Conservation (phyloP, 306 rosid genomes). For the Pyrus bretschneideri region DNA sequence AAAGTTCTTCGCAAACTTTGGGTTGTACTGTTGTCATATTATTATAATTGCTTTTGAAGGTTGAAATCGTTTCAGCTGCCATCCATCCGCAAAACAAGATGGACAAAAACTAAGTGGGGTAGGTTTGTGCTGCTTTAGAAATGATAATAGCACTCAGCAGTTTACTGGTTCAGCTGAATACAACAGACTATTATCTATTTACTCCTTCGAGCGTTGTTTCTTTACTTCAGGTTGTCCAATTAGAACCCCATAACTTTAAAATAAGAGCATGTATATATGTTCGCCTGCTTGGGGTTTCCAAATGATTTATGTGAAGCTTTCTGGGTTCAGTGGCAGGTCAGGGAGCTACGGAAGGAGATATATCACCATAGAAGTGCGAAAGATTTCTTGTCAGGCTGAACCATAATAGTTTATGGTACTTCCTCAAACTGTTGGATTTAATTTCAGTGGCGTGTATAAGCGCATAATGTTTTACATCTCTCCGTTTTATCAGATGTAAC, state of each 20-base stretch:
- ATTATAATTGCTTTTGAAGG: background rate
- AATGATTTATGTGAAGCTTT: conserved; percentile 35
- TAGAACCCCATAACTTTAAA: conserved; percentile 11
- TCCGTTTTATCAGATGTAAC: conserved; percentile 12
- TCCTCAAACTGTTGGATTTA: conserved; percentile 29
- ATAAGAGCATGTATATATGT: conserved; percentile 16
- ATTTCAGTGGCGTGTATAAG: conserved; percentile 18
- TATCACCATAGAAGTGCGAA: conserved; percentile 35
- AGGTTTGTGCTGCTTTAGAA: background rate
- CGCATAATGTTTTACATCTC: background rate
- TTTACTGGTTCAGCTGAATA: background rate
- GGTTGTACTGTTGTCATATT: background rate
- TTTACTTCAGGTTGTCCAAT: background rate
- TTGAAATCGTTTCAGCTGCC: background rate
- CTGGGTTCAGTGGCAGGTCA: conserved; percentile 57
- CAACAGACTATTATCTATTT: background rate
- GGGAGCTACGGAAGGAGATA: conserved; percentile 39
- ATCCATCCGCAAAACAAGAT: background rate
- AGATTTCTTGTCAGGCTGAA: conserved; percentile 20
- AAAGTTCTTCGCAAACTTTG: background rate
- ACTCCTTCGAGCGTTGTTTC: background rate
- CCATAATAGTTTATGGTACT: conserved; percentile 33
- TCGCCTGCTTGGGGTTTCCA: conserved; percentile 20
- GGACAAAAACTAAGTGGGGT: background rate
- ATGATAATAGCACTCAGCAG: background rate